Evolutionary conservation across 768 basidiomycete genomes (phyloP).

Genomic region (Amanita fuliginea): DNA sequence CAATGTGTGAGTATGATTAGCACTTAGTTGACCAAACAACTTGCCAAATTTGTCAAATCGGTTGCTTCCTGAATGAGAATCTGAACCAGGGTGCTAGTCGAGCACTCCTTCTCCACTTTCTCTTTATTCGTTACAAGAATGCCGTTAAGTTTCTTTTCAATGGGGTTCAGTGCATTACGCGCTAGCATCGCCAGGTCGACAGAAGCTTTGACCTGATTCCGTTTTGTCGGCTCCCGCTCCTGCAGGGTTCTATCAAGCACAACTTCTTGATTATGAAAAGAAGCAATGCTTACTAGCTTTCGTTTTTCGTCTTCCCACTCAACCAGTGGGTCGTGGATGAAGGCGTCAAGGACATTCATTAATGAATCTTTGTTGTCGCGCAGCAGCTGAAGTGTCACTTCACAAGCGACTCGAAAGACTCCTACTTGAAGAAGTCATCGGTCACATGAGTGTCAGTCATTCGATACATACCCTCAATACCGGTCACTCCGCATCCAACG

Average conservation of each 20-base stretch:
- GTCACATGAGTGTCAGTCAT: background rate
- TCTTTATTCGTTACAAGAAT: conserved; percentile 46
- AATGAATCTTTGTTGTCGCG: conserved; percentile 87
- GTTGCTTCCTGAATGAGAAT: conserved; percentile 86
- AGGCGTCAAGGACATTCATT: conserved; percentile 93
- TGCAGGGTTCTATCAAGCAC: conserved; percentile 9
- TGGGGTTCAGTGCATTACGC: conserved; percentile 65
- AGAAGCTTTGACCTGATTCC: conserved; percentile 35
- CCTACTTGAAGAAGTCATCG: conserved; percentile 29
- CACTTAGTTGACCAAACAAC: conserved; percentile 7
- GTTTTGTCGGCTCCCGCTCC: conserved; percentile 32
- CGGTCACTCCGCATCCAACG: conserved; percentile 87
- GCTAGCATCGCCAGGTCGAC: conserved; percentile 59
- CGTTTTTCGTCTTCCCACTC: conserved; percentile 88
- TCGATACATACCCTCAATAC: conserved; percentile 61
- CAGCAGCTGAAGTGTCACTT: conserved; percentile 80
- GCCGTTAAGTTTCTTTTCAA: conserved; percentile 76
- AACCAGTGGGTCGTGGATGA: conserved; percentile 92
- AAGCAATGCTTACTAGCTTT: conserved; percentile 33
- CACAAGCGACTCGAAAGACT: conserved; percentile 83
- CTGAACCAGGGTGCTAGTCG: conserved; percentile 84
- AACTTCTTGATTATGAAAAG: background rate
- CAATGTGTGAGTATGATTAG: conserved; percentile 8
- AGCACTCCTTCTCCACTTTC: conserved; percentile 44
- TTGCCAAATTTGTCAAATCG: conserved; percentile 52